Conservation (phyloP, 2,329 filamentous ascomycete species). For the Tolypocladium endophyticum region DNA sequence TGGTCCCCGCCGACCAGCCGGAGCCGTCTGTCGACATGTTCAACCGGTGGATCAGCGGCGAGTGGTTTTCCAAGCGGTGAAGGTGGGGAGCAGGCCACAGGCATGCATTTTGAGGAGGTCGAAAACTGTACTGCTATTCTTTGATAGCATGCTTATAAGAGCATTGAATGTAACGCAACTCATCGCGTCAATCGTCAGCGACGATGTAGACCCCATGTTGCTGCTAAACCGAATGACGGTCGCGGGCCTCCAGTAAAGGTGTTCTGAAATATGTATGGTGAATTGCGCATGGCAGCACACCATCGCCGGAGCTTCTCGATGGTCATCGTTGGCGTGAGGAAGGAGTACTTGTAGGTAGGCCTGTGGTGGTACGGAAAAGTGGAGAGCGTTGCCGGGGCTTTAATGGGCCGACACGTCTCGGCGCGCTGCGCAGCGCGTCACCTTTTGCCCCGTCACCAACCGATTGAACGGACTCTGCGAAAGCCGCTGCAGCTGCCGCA, state of each 20-base stretch:
- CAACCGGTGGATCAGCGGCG: slow-evolving; percentile 67
- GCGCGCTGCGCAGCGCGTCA: slow-evolving; percentile 13
- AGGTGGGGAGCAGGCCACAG: not conserved
- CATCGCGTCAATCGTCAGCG: not conserved
- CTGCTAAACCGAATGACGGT: not conserved
- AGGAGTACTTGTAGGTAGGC: too few relatives aligned
- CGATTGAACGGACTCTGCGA: not conserved
- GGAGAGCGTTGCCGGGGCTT: slow-evolving; percentile 8
- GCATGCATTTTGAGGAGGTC: not conserved
- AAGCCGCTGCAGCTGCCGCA: not conserved
- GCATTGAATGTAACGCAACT: not conserved
- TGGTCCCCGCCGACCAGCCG: slow-evolving; percentile 94
- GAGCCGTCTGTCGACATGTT: slow-evolving; percentile 81
- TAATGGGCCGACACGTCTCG: slow-evolving; percentile 17
- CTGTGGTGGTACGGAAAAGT: not conserved
- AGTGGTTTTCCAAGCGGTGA: slow-evolving; percentile 5
- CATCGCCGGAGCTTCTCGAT: too few relatives aligned
- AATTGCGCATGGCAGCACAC: not conserved
- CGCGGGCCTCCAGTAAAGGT: not conserved
- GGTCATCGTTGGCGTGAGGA: too few relatives aligned
- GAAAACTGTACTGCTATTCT: not conserved
- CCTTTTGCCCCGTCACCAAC: not conserved
- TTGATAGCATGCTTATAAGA: not conserved
- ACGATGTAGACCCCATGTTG: not conserved
- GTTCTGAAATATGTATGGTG: not conserved